Evolutionary conservation across 768 basidiomycete genomes (phyloP), one percentile per base, ranked within the genome.

Genomic region (Phylloporus sp.): DNA sequence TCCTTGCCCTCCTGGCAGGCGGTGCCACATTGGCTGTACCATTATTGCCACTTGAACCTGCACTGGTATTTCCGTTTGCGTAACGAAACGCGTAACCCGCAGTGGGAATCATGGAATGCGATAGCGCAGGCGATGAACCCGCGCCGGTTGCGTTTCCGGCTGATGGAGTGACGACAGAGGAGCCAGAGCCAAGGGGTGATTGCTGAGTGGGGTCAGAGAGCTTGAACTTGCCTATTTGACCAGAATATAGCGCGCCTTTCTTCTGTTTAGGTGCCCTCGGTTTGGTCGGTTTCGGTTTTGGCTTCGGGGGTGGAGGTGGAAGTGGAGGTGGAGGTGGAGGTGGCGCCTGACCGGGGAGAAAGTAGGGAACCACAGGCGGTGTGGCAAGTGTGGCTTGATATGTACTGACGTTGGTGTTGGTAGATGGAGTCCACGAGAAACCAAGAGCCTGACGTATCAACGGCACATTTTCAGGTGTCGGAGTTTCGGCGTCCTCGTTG

Each of bases 401-500:
- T 26, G 71, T 70, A 27, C 6, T 57, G 54, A 69, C 48, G 53
- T 64, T 62, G 48, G 67, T 45, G 32, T 58, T 59, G 35, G 56
- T 54, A 8, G 66, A 67, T 9, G 62, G 62, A 18, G 60, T 50
- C 68, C 69, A 73, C 41, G 73, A 64, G 59, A 84, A 85, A 20
- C 72, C 84, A 34, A 85, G 67, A n/a, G 80, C 72, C 61, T 82
- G 77, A 43, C 84, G 76, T 56, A 85, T 75, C 26, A 85, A 62
- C 32, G 84, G 84, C 6, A 71, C 70, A 13, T 46, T 60, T 53
- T 63, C 65, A 39, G 76, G 77, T 36, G 78, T 77, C 52, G 80
- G 76, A 11, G 77, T 73, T 53, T 79, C 76, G 18, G 40, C 24
- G 45, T 62, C 58, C 55, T 76, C 74, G 45, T 74, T 68, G 35